Base-by-base conservation (phyloP, 192 early-diverging fungal genomes). In the Pilobolus umbonatus region DNA sequence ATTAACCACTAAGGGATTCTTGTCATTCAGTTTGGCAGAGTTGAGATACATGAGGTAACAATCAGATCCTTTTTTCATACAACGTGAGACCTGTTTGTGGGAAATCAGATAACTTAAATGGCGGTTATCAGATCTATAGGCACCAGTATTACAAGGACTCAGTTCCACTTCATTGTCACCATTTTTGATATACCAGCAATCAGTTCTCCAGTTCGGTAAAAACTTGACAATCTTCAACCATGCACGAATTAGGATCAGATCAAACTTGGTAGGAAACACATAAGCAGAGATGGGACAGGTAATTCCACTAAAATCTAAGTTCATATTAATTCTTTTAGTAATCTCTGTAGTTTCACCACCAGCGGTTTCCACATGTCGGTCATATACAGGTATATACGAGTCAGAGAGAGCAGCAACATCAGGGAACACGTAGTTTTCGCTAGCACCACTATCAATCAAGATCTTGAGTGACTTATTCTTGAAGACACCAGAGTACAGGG, bases 391-490 rank as follows among this genome's bases (percentile, higher is more conserved):
- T n/a, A 28, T 44, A 1, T 45, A 28, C 28, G 14, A 3, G 3
- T 56, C 15, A 3, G 10, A 14, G 1, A 42, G 17, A 29, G 17
- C 8, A 0, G 40, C 24, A n/a, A 32, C 11, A 1, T 57, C 17
- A n/a, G 55, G 55, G 0, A 28, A 57, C 4, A 57, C 55, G 31
- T 44, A 57, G 4, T 57, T 57, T 57, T 39, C 55, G 21, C 55
- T 57, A 5, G 55, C 55, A 32, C 55, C 28, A 22, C 2, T 6
- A 21, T 57, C 28, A 44, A 57, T 45, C 9, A 55, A 10, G 1
- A 36, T 29, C 5, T 26, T 17, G 4, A 55, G 14, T 10, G 0
- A 5, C 0, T 55, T 17, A 11, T 15, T 24, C 12, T 55, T 40
- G 17, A 26, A 22, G 3, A 21, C 12, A 28, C 11, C 36, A 26